Evolutionary conservation across 2,329 filamentous ascomycete species (phyloP).

Genomic region (Ophiosphaerella herpotricha): DNA sequence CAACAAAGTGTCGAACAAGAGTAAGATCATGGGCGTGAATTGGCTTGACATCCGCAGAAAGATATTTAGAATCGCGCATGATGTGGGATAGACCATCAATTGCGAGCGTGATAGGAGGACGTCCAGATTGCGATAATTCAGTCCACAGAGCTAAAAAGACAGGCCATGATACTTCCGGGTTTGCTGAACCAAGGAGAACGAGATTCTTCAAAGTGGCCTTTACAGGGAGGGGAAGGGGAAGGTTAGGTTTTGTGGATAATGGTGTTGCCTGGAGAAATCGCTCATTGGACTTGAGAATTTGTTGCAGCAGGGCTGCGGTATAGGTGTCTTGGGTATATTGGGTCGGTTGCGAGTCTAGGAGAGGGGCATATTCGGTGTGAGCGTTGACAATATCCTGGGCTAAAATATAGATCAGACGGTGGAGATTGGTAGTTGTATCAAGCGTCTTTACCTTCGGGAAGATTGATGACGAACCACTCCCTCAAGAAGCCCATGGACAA

Average conservation of each 20-base stretch:
- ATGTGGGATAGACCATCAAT: slow-evolving; percentile 81
- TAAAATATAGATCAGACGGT: slow-evolving; percentile 42
- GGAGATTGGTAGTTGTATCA: not conserved
- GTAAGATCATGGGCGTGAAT: slow-evolving; percentile 87
- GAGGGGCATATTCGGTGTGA: slow-evolving; percentile 76
- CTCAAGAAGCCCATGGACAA: slow-evolving; percentile 80
- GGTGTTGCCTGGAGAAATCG: slow-evolving; percentile 61
- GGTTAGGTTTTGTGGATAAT: slow-evolving; percentile 59
- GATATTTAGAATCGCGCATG: slow-evolving; percentile 79
- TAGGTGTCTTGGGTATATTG: slow-evolving; percentile 80
- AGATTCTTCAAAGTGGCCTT: slow-evolving; percentile 69
- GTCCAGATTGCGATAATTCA: slow-evolving; percentile 67
- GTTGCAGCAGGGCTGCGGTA: slow-evolving; percentile 72
- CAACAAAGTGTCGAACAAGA: slow-evolving; percentile 74
- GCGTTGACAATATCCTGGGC: slow-evolving; percentile 82
- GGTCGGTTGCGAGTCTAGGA: slow-evolving; percentile 59
- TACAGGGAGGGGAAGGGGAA: slow-evolving; percentile 63
- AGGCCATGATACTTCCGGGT: slow-evolving; percentile 77
- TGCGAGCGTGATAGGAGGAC: slow-evolving; percentile 71
- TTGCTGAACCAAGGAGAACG: slow-evolving; percentile 69
- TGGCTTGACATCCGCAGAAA: slow-evolving; percentile 67
- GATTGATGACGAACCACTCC: slow-evolving; percentile 84
- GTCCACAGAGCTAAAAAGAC: slow-evolving; percentile 81
- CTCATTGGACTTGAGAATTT: slow-evolving; percentile 74
- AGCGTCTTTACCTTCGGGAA: slow-evolving; percentile 76